These are phyloP conservation scores for Ogataea minuta DNA, from an alignment of 805 yeast species.

Conservation along the genomic window DNA sequence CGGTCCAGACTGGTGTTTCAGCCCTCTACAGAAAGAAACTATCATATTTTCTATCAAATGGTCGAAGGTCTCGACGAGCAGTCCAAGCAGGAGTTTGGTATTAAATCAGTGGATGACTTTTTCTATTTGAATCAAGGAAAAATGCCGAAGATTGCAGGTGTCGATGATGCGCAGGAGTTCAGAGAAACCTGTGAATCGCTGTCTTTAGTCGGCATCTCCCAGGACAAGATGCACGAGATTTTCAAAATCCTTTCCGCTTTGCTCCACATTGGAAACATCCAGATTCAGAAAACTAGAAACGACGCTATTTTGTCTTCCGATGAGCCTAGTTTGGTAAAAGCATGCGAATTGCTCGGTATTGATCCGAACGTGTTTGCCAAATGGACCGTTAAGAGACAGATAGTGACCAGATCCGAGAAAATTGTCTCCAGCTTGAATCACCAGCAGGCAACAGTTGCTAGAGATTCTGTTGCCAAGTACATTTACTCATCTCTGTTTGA, in stretches of 20 bases:
- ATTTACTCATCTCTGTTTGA: constrained; percentile 90
- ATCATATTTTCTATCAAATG: constrained; percentile 91
- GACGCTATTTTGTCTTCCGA: constrained; percentile 81
- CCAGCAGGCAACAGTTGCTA: constrained; percentile 83
- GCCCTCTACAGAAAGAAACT: constrained; percentile 86
- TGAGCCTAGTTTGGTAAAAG: constrained; percentile 80
- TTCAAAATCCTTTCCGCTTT: constrained; percentile 83
- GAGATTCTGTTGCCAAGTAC: constrained; percentile 96
- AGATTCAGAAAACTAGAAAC: constrained; percentile 77
- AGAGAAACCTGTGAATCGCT: constrained; percentile 74
- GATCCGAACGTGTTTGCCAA: constrained; percentile 73
- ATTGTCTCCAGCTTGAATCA: constrained; percentile 79
- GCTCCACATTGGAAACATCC: constrained; percentile 90
- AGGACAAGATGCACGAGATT: constrained; percentile 58
- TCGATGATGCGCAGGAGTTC: constrained; percentile 83
- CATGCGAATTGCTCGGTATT: constrained; percentile 80
- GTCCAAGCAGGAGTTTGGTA: constrained; percentile 55
- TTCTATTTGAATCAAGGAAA: constrained; percentile 91
- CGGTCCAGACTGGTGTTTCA: constrained; percentile 94
- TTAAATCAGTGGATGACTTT: constrained; percentile 65
- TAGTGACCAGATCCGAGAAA: constrained; percentile 88
- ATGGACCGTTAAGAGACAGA: constrained; percentile 92
- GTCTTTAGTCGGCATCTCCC: constrained; percentile 69
- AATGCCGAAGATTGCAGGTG: constrained; percentile 60
- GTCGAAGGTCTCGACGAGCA: constrained; percentile 65